Base-by-base conservation (phyloP, 2,329 filamentous ascomycete genomes). In the Taxawa tesnikishii region DNA sequence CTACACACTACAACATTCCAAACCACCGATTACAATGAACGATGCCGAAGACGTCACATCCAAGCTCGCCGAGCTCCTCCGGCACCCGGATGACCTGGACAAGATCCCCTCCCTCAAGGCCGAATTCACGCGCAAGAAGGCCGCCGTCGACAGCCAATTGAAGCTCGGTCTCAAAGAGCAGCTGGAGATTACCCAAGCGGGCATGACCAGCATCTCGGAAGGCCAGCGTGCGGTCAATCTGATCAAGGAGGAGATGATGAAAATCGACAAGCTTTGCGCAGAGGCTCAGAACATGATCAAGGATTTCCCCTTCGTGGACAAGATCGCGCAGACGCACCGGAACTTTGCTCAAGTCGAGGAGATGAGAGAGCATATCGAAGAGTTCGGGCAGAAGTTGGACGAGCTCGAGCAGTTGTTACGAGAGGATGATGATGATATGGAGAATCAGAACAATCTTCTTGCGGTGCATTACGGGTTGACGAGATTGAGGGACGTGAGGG, bases 241-340 rank as follows among this genome's bases (percentile, higher is more conserved):
- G 47, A 94, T 94, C 60, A 94, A 93, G 58, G 88, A 96, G 44
- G 90, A 98, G 63, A 90, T 98, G 75, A 85, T 92, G 68, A 92
- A 88, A 61, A 96, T 98, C 49, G 90, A 98, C 64, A 85, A 83
- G 61, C 73, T 98, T 42, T 98, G 90, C 63, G 85, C 87, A 41
- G 92, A 98, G 60, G 87, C 87, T 33, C 88, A 96, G 64, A 84
- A 83, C 54, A 94, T 94, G 75, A 94, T 98, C 50, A 78, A 82
- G 50, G 90, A 98, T 64, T 96, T 98, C 58, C 79, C 81, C 21
- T 83, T 84, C 51, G 90, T 93, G 66, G 90, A 92, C 55, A 65
- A 83, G 39, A 82, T 92, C 33, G 88, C 88, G 34, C 83, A 94
- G 59, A 90, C 92, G 43, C 90, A 98, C 60, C 75, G 88, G 42